Evolutionary conservation across 495 filamentous ascomycete genomes (phyloP).

Genomic region (Penicillium ucsense): DNA sequence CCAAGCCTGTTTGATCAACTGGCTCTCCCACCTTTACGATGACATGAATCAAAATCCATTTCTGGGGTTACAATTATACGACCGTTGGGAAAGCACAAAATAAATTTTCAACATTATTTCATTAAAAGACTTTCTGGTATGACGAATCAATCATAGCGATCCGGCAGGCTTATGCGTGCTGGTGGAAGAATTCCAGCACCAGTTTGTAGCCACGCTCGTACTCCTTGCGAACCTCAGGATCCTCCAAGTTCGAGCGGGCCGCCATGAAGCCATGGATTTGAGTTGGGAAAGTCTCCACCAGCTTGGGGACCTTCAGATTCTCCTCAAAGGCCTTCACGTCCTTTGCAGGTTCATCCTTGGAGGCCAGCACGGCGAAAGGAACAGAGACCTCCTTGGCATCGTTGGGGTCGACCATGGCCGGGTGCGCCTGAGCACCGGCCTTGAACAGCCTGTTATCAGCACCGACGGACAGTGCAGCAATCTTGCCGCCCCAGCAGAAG

Average conservation of each 20-base stretch:
- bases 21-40: no score
- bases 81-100: no score
- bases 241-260: conserved; percentile 58
- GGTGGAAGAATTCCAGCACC: conserved; percentile 62
- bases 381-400: conserved; percentile 56
- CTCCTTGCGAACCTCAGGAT: conserved; percentile 58
- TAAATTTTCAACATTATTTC: no score
- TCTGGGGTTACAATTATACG: no score
- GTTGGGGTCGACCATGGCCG: conserved; percentile 76
- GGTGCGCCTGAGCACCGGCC: conserved; percentile 63
- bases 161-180: conserved; percentile 49
- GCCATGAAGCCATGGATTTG: conserved; percentile 94
- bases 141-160: neutral
- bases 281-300: conserved; percentile 70
- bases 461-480: conserved; percentile 49
- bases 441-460: conserved; percentile 55
- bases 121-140: neutral
- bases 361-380: conserved; percentile 56
- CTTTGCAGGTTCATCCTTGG: conserved; percentile 53
- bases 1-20: no score
- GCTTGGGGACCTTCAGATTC: conserved; percentile 54
- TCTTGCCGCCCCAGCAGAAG: conserved; percentile 93
- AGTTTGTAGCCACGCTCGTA: conserved; percentile 73
- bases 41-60: no score
- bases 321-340: conserved; percentile 65